Conservation (phyloP, 176 grass and related monocot species). For the Microstegium vimineum region DNA sequence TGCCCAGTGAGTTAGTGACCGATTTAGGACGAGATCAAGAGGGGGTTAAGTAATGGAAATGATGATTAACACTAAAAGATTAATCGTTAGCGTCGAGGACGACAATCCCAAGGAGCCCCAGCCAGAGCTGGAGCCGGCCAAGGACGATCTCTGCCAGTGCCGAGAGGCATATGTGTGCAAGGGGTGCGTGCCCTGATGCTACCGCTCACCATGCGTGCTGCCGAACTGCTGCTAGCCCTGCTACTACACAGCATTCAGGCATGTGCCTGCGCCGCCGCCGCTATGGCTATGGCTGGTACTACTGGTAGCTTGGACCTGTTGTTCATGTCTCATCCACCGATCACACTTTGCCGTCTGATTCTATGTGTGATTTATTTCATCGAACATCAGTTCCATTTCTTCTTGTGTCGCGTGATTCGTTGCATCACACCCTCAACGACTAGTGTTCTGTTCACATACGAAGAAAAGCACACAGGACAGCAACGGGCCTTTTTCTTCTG, state of each 20-base stretch:
- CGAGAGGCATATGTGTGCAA: neutral
- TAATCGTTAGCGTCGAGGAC: slow-evolving; percentile 27
- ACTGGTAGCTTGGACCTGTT: neutral
- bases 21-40: too few species aligned
- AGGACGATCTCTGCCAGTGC: neutral
- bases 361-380: neutral
- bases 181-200: neutral
- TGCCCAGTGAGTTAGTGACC: too few species aligned
- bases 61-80: too few species aligned
- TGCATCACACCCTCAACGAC: too few species aligned
- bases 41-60: too few species aligned
- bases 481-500: too few species aligned
- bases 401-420: neutral
- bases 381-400: neutral
- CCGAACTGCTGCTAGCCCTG: neutral
- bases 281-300: neutral
- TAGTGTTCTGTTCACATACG: too few species aligned
- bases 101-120: neutral
- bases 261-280: neutral
- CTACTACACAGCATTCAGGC: neutral
- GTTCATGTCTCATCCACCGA: neutral
- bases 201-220: neutral
- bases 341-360: neutral
- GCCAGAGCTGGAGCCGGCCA: too few species aligned
- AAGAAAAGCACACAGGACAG: too few species aligned